Evolutionary conservation across 2,329 filamentous ascomycete species (phyloP).

Genomic region (Diaporthe sp.): DNA sequence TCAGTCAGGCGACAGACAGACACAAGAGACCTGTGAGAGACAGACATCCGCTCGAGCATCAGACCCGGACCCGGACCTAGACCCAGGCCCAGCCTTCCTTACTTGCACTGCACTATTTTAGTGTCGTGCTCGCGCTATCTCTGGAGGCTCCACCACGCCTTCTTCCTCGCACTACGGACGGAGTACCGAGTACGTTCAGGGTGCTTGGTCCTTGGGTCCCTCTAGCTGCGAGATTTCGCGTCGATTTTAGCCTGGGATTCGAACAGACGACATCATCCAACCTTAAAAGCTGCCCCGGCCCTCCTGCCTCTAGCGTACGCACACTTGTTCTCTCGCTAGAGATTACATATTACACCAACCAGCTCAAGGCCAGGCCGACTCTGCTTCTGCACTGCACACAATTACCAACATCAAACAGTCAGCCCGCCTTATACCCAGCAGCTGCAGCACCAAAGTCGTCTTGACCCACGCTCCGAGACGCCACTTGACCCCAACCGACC

Average conservation of each 20-base stretch:
- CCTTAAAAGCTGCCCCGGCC: constrained; percentile 37
- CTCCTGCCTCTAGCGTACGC: constrained; percentile 31
- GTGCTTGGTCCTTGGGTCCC: constrained; percentile 24
- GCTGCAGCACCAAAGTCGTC: constrained; percentile 3
- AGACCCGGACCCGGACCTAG: constrained; percentile 31
- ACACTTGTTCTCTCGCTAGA: constrained; percentile 29
- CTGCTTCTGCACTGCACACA: constrained; percentile 5
- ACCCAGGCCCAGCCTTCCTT: constrained; percentile 38
- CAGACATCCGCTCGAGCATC: constrained; percentile 28
- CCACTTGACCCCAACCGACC: constrained; percentile 19
- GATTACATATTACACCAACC: constrained; percentile 37
- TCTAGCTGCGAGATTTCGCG: constrained; percentile 36
- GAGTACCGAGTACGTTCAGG: constrained; percentile 41
- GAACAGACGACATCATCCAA: constrained; percentile 33
- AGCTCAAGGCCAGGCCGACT: constrained; percentile 2
- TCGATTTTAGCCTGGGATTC: constrained; percentile 32
- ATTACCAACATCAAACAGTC: constrained; percentile 9
- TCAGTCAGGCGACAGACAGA: constrained; percentile 2
- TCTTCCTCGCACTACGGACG: constrained; percentile 40
- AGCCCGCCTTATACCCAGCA: constrained; percentile 5
- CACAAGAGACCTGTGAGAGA: constrained; percentile 18
- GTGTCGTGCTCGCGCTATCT: constrained; percentile 41
- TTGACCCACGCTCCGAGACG: constrained; percentile 18
- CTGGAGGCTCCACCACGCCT: constrained; percentile 38
- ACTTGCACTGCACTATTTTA: constrained; percentile 42